Evolutionary conservation across 148 eudicot genomes (phyloP).

Genomic region (Rhododendron ovatum): DNA sequence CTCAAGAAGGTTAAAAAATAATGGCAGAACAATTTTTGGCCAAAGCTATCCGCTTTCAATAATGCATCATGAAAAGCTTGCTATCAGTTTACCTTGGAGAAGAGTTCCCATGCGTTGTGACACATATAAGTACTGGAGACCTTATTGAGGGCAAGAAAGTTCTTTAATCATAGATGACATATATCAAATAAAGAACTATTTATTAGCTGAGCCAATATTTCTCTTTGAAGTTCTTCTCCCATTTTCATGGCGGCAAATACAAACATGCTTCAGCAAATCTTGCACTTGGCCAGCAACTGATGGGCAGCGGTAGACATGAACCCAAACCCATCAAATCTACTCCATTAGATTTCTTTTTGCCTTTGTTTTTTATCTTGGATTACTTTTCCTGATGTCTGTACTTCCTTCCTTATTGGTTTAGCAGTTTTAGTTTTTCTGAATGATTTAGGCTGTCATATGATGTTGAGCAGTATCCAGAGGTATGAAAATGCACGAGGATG

Average conservation of each 20-base stretch:
- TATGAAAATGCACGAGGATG: conserved; percentile 30
- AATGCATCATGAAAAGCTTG: background rate
- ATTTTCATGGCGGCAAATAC: background rate
- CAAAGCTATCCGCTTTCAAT: background rate
- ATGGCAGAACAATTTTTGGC: background rate
- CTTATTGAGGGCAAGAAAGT: background rate
- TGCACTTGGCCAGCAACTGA: background rate
- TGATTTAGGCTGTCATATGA: background rate
- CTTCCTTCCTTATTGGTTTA: background rate
- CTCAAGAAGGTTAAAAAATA: too few relatives aligned
- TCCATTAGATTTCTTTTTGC: background rate
- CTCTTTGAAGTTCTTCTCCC: background rate
- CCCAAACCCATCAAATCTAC: background rate
- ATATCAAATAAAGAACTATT: background rate
- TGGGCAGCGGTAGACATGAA: background rate
- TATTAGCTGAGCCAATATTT: background rate
- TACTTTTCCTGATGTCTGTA: background rate
- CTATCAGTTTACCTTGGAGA: background rate
- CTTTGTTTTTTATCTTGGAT: background rate
- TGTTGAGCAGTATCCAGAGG: conserved; percentile 54
- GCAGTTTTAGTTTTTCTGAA: background rate
- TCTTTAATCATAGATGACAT: background rate
- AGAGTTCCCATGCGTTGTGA: background rate
- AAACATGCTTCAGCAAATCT: background rate
- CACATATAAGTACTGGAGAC: background rate